Percentiles rank a stretch among this genome's conserved stretches.
These are phyloP conservation scores for Chytriomyces sp. DNA, from an alignment of 192 early-diverging fungal species.

Conservation along the genomic window DNA sequence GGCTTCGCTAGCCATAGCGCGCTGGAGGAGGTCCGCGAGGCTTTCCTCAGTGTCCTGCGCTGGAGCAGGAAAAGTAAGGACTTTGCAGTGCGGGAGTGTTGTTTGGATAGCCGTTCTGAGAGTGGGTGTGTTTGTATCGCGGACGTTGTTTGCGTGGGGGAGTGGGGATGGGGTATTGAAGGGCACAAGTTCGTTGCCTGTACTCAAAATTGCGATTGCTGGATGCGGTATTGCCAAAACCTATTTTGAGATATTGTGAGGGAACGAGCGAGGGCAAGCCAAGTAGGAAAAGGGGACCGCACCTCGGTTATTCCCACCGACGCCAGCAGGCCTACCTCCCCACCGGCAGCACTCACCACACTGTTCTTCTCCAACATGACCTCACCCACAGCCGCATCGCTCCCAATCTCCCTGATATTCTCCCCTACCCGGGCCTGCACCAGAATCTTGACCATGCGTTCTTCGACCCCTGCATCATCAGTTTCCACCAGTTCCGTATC, in stretches of 20 bases:
- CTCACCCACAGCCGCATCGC: conserved; percentile 67
- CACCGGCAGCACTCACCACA: conserved; percentile 68
- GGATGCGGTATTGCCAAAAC: conserved; percentile 67
- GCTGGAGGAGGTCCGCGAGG: not conserved
- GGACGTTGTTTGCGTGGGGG: conserved; percentile 60
- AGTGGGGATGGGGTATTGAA: conserved; percentile 37
- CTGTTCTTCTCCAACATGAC: conserved; percentile 61
- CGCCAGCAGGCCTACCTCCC: conserved; percentile 82
- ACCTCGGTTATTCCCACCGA: conserved; percentile 72
- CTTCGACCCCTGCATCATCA: conserved; percentile 55
- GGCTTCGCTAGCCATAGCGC: conserved; percentile 26
- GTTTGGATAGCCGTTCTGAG: conserved; percentile 65
- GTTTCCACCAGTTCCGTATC: conserved; percentile 74
- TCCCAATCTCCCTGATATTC: conserved; percentile 82
- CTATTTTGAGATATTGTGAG: conserved; percentile 26
- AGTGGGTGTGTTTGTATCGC: conserved; percentile 86
- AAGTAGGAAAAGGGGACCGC: conserved; percentile 1
- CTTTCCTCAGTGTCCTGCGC: conserved; percentile 46
- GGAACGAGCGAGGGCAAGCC: not conserved
- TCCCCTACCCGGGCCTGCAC: conserved; percentile 45
- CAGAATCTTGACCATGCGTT: conserved; percentile 56
- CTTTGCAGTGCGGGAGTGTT: conserved; percentile 59
- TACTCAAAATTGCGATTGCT: conserved; percentile 77
- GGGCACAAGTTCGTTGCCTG: conserved; percentile 86
- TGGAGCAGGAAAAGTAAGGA: conserved; percentile 17